Evolutionary conservation across 768 basidiomycete genomes (phyloP).

Genomic region (Suillus placidus): DNA sequence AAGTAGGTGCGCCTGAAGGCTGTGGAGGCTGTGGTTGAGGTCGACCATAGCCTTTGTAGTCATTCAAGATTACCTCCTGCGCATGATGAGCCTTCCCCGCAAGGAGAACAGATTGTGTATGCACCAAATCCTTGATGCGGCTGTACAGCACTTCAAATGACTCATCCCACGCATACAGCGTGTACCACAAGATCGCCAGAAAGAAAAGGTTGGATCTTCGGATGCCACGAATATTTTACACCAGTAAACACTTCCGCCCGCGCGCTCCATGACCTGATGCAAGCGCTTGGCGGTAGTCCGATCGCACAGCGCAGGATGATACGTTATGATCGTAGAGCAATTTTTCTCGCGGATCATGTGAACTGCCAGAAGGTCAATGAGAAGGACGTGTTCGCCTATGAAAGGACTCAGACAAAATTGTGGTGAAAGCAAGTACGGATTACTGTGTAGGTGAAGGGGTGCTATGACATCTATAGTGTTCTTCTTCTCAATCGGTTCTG

Average conservation of each 20-base stretch:
- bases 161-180: slow-evolving; percentile 58
- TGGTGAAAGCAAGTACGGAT: background rate
- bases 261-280: slow-evolving; percentile 32
- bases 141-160: slow-evolving; percentile 46
- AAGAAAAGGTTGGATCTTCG: slow-evolving; percentile 51
- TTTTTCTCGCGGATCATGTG: slow-evolving; percentile 38
- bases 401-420: background rate
- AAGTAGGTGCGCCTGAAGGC: slow-evolving; percentile 52
- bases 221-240: slow-evolving; percentile 16
- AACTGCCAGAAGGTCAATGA: slow-evolving; percentile 42
- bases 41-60: slow-evolving; percentile 41
- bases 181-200: slow-evolving; percentile 51
- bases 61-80: slow-evolving; percentile 27
- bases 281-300: slow-evolving; percentile 33
- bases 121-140: slow-evolving; percentile 50
- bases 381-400: slow-evolving; percentile 25
- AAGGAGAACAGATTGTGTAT: slow-evolving; percentile 24
- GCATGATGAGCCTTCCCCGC: background rate
- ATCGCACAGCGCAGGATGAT: slow-evolving; percentile 30
- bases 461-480: no score
- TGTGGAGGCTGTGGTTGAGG: slow-evolving; percentile 55
- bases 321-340: slow-evolving; percentile 38
- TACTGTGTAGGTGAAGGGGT: background rate
- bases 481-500: background rate
- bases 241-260: slow-evolving; percentile 36